Percentiles rank a stretch among this genome's conserved stretches.
These are phyloP conservation scores for Hypomyces rosellus DNA, from an alignment of 2,329 filamentous ascomycete species.

Conservation along the genomic window DNA sequence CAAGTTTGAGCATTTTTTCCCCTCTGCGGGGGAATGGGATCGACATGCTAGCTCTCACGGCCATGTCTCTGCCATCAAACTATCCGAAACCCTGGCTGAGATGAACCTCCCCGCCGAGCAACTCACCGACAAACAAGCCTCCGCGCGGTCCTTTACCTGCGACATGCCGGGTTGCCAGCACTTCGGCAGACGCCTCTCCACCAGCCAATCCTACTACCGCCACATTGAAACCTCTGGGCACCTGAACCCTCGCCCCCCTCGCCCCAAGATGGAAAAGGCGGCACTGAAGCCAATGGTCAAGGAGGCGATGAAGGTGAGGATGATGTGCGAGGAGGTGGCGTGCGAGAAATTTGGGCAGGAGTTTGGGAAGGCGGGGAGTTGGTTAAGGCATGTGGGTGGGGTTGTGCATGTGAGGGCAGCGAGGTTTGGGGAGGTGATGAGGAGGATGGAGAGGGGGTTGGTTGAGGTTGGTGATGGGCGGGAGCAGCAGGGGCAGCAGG, in stretches of 20 bases:
- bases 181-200: slow-evolving; percentile 11
- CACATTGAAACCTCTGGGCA: slow-evolving; percentile 5
- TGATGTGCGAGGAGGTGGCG: slow-evolving; percentile 1
- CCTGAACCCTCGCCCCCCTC: too few species aligned
- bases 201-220: not conserved
- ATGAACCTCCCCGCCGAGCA: not conserved
- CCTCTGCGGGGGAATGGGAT: slow-evolving; percentile 2
- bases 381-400: not conserved
- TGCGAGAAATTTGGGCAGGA: not conserved
- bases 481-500: too few species aligned
- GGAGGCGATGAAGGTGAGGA: not conserved
- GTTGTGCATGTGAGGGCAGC: not conserved
- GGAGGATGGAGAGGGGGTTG: not conserved
- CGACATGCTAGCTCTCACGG: slow-evolving; percentile 12
- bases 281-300: not conserved
- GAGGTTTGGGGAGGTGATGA: not conserved
- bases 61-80: slow-evolving; percentile 11
- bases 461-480: too few species aligned
- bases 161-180: slow-evolving; percentile 9
- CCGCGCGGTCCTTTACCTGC: slow-evolving; percentile 15
- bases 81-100: slow-evolving; percentile 5
- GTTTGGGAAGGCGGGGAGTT: not conserved
- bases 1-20: slow-evolving; percentile 14
- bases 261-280: not conserved
- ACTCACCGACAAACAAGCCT: slow-evolving; percentile 15